Conservation (phyloP, 371 early-diverging fungal species). For the Mucor lusitanicus region DNA sequence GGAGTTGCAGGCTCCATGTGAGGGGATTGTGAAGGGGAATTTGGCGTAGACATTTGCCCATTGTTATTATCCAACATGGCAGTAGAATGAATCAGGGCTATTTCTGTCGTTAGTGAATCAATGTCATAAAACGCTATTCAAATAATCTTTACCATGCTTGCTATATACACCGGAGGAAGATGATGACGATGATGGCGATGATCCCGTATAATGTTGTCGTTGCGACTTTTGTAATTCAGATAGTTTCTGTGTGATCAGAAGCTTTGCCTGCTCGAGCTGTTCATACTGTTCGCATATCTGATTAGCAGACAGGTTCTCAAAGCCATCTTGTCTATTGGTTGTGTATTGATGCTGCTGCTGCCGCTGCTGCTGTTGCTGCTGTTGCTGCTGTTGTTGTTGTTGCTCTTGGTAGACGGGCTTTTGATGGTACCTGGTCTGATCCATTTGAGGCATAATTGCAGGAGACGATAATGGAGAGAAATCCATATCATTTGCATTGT, state of each 20-base stretch:
- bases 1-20: slow-evolving; percentile 63
- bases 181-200: not conserved
- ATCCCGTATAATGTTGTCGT: not conserved
- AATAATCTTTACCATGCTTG: not conserved
- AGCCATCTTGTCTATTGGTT: not conserved
- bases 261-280: slow-evolving; percentile 43
- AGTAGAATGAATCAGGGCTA: not conserved
- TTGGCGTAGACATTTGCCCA: slow-evolving; percentile 3
- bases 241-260: slow-evolving; percentile 36
- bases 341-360: not conserved
- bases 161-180: not conserved
- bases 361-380: not conserved
- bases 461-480: slow-evolving; percentile 69
- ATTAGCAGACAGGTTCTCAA: slow-evolving; percentile 23
- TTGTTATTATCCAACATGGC: not conserved
- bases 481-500: slow-evolving; percentile 34
- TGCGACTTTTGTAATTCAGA: slow-evolving; percentile 38
- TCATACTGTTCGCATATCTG: slow-evolving; percentile 48
- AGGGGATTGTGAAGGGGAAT: slow-evolving; percentile 11
- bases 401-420: slow-evolving; percentile 9
- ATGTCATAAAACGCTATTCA: not conserved
- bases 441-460: slow-evolving; percentile 43
- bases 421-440: slow-evolving; percentile 3
- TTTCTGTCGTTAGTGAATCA: not conserved
- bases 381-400: not conserved